A percentile compares a stretch with the other conserved stretches of the same genome.
Conservation (phyloP, 2,329 filamentous ascomycete genomes). For the Pseudocercospora vitis region DNA sequence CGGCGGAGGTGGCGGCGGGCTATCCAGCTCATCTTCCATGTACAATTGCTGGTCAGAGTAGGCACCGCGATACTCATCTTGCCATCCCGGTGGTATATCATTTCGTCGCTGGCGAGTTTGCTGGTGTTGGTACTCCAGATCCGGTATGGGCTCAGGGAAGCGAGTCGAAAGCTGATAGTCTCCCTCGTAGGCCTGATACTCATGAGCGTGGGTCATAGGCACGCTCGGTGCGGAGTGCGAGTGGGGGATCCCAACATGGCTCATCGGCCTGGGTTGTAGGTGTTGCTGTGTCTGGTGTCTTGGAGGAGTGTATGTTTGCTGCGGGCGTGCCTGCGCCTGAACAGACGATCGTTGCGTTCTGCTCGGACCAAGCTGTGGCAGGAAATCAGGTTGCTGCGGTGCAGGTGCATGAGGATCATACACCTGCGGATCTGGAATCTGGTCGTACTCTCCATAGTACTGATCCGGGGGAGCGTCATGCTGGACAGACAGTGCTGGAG, state of each 20-base stretch:
- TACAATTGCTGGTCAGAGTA: constrained; percentile 26
- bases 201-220: constrained; percentile 56
- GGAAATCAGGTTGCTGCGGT: constrained; percentile 43
- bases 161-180: constrained; percentile 33
- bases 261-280: constrained; percentile 28
- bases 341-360: constrained; percentile 33
- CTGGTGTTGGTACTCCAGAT: constrained; percentile 37
- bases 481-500: constrained; percentile 10
- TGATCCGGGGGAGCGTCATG: constrained; percentile 11
- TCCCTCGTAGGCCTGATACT: constrained; percentile 41
- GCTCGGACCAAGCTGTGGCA: constrained; percentile 37
- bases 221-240: constrained; percentile 48
- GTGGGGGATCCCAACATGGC: constrained; percentile 39
- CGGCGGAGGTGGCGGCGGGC: constrained; percentile 37
- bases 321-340: constrained; percentile 27
- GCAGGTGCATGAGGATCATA: constrained; percentile 41
- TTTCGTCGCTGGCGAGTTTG: constrained; percentile 31
- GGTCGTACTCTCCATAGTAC: constrained; percentile 25
- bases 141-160: constrained; percentile 37
- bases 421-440: constrained; percentile 19
- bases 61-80: constrained; percentile 31
- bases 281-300: constrained; percentile 27
- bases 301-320: constrained; percentile 9
- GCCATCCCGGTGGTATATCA: constrained; percentile 33
- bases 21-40: constrained; percentile 26